Conservation (phyloP, 495 filamentous ascomycete species). For the Xylaria flabelliformis region DNA sequence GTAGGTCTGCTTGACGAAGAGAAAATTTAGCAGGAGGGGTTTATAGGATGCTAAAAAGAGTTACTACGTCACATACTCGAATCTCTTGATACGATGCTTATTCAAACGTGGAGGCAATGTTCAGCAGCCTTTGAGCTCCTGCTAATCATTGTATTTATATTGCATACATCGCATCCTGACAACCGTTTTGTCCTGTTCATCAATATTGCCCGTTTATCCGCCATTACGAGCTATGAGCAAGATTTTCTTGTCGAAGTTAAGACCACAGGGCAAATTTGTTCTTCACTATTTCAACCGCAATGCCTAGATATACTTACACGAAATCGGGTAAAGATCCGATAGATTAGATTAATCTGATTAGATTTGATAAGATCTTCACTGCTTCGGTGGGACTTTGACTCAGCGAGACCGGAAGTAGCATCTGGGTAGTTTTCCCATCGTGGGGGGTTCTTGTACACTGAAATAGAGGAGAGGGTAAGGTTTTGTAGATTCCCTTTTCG, state of each 20-base stretch:
- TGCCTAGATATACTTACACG: not conserved
- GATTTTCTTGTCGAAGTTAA: not conserved
- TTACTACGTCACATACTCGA: not conserved
- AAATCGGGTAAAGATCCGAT: not conserved
- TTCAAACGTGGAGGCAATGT: not conserved
- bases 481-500: not conserved
- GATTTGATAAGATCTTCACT: slow-evolving; percentile 20
- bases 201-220: not conserved
- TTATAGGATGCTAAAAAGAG: not conserved
- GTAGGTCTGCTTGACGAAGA: not conserved
- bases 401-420: slow-evolving; percentile 17
- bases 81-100: not conserved
- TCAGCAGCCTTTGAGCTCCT: not conserved
- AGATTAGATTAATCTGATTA: slow-evolving; percentile 25
- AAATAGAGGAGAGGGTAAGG: not conserved
- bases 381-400: not conserved
- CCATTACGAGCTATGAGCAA: not conserved
- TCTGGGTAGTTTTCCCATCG: not conserved
- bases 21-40: not conserved
- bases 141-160: not conserved
- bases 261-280: not conserved
- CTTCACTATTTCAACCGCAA: not conserved
- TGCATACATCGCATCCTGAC: not conserved
- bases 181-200: not conserved
- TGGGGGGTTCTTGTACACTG: not conserved